phyloP scores from a whole-genome alignment of 2,329 filamentous ascomycete species.

The Delphinella strobiligena region DNA sequence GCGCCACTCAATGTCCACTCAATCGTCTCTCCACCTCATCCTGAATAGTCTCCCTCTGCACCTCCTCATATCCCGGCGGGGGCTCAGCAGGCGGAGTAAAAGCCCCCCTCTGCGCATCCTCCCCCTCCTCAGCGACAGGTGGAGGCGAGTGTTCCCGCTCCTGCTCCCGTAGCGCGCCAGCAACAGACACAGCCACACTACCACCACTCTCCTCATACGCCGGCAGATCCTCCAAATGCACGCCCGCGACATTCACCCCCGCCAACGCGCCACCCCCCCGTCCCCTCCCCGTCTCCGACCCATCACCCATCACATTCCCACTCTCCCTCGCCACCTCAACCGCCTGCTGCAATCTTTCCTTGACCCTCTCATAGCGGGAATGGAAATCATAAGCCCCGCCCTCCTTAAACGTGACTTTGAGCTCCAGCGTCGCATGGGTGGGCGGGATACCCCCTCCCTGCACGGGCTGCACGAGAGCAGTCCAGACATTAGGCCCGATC shows the following conservation, averaged over 20 bases:
- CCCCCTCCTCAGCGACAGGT: too few relatives aligned
- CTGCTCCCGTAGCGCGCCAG: slow-evolving; percentile 10
- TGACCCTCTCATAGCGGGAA: slow-evolving; percentile 67
- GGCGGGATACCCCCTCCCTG: slow-evolving; percentile 71
- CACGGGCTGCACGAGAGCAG: slow-evolving; percentile 66
- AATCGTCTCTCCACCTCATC: slow-evolving; percentile 52
- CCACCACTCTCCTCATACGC: slow-evolving; percentile 58
- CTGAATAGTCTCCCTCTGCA: slow-evolving; percentile 68
- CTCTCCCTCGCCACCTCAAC: slow-evolving; percentile 61
- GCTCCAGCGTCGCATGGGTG: slow-evolving; percentile 58
- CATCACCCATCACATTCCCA: slow-evolving; percentile 34
- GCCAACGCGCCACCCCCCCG: slow-evolving; percentile 28
- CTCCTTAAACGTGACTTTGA: slow-evolving; percentile 85
- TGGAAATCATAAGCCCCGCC: slow-evolving; percentile 92
- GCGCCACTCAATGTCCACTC: too few relatives aligned
- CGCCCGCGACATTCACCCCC: slow-evolving; percentile 46
- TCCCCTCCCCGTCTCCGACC: slow-evolving; percentile 20
- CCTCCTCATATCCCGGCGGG: slow-evolving; percentile 84
- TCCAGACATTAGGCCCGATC: slow-evolving; percentile 89
- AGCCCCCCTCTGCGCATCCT: slow-evolving; percentile 13
- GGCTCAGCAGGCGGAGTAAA: slow-evolving; percentile 55
- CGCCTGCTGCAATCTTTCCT: slow-evolving; percentile 70
- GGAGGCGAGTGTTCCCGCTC: too few relatives aligned
- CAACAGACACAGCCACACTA: slow-evolving; percentile 10
- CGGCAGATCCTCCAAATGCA: slow-evolving; percentile 77